Conservation (phyloP, 2,329 filamentous ascomycete genomes). For the Pseudohalonectria lignicola region DNA sequence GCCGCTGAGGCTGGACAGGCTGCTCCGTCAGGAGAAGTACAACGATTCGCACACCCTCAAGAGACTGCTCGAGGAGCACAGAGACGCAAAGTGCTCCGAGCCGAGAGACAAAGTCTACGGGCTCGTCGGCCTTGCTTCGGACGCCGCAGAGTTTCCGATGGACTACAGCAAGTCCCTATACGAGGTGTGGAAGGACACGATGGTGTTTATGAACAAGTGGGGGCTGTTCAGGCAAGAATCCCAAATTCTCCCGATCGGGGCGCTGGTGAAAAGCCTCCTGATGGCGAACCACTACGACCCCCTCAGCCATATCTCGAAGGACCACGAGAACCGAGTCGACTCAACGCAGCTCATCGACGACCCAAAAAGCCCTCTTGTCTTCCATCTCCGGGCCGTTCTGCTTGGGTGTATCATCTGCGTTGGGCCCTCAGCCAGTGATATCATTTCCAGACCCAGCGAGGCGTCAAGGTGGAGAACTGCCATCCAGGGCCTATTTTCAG, state of each 20-base stretch:
- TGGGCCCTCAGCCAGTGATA: background rate
- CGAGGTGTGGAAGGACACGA: conserved; percentile 16
- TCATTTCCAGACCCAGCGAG: background rate
- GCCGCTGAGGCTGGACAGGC: conserved; percentile 10
- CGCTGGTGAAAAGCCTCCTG: background rate
- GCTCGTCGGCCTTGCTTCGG: conserved; percentile 15
- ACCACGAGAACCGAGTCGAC: too few relatives aligned
- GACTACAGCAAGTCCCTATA: conserved; percentile 15
- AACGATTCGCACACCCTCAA: conserved; percentile 7
- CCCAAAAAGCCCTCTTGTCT: background rate
- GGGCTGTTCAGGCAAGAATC: background rate
- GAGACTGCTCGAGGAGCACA: conserved; percentile 12
- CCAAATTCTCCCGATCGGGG: background rate
- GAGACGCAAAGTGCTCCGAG: conserved; percentile 14
- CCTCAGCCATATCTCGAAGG: too few relatives aligned
- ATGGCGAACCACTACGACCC: background rate
- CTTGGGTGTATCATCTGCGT: background rate
- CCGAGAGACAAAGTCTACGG: conserved; percentile 18
- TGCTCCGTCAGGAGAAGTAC: conserved; percentile 6
- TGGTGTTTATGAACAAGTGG: conserved; percentile 3
- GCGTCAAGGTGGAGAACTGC: too few relatives aligned
- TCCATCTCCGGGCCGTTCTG: background rate
- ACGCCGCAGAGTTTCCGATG: conserved; percentile 13
- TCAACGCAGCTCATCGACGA: background rate
- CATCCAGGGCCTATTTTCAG: too few relatives aligned